Conservation (phyloP, 495 filamentous ascomycete species). For the Pseudoneurospora amorphoporcata region DNA sequence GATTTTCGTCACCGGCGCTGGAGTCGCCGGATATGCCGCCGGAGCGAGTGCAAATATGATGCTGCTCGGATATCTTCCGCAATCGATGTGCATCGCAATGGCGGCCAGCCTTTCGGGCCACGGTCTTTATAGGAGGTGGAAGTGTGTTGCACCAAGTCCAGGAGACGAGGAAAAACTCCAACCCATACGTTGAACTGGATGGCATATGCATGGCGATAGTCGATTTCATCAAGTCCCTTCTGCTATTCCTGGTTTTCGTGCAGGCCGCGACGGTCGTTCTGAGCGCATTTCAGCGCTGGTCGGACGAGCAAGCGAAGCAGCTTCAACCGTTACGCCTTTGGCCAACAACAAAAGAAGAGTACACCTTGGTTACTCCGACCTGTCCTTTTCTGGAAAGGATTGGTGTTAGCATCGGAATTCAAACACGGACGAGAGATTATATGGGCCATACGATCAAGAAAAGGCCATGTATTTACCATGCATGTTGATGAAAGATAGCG, state of each 20-base stretch:
- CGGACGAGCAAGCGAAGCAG: not conserved
- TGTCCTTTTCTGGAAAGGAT: not conserved
- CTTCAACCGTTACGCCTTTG: not conserved
- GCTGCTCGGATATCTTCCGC: constrained; percentile 33
- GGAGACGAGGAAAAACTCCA: not conserved
- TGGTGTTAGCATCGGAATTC: not conserved
- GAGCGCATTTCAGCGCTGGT: not conserved
- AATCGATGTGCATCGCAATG: constrained; percentile 34
- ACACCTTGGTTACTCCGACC: not conserved
- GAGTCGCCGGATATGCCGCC: constrained; percentile 19
- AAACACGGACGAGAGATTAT: not conserved
- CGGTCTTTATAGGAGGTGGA: constrained; percentile 6
- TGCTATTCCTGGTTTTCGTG: not conserved
- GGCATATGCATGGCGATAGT: not conserved
- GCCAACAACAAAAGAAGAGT: not conserved
- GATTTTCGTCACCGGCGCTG: constrained; percentile 20
- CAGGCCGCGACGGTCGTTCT: not conserved
- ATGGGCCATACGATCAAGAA: not conserved
- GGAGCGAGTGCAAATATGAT: constrained; percentile 28
- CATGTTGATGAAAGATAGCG: not conserved
- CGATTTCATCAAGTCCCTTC: not conserved
- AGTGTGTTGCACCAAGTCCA: not conserved
- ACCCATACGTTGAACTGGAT: not conserved
- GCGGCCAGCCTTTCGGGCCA: constrained; percentile 21
- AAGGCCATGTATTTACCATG: not conserved